A percentile compares a stretch with the other conserved stretches of the same genome.
phyloP scores from a whole-genome alignment of 345 rosid species.

The Hirschfeldia incana region DNA sequence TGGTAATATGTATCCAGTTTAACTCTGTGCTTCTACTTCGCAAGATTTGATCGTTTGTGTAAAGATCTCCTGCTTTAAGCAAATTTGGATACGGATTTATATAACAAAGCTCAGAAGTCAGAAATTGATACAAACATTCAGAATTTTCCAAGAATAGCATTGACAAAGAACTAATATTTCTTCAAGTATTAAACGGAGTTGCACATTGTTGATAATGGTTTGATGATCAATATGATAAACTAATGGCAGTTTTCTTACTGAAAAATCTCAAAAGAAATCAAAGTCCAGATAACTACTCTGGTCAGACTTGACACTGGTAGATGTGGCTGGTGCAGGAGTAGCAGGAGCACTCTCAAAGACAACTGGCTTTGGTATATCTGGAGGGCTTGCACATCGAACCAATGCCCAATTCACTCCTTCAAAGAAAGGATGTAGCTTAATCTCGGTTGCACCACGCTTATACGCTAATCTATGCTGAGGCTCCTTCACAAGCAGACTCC shows the following conservation, averaged over 20 bases:
- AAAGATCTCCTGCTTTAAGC: not conserved
- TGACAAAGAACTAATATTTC: conserved; percentile 16
- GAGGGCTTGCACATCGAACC: conserved; percentile 78
- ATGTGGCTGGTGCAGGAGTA: conserved; percentile 46
- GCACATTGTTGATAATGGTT: conserved; percentile 19
- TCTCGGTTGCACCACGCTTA: conserved; percentile 77
- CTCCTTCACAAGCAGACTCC: conserved; percentile 76
- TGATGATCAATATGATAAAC: conserved; percentile 32
- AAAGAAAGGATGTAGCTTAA: conserved; percentile 77
- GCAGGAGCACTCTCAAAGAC: conserved; percentile 50
- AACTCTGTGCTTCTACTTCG: not conserved
- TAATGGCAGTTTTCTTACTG: conserved; percentile 15
- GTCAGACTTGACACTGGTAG: conserved; percentile 52
- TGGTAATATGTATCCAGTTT: not conserved
- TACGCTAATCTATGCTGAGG: conserved; percentile 77
- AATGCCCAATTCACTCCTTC: conserved; percentile 89
- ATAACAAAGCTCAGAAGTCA: not conserved
- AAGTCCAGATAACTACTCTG: conserved; percentile 63
- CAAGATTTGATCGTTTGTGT: not conserved
- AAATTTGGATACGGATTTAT: not conserved
- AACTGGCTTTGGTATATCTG: conserved; percentile 68
- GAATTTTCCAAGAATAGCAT: conserved; percentile 14
- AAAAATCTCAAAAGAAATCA: conserved; percentile 58
- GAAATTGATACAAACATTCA: not conserved
- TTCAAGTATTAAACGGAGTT: conserved; percentile 16